These are phyloP conservation scores for Remersonia thermophila DNA, from an alignment of 2,329 filamentous ascomycete species.

Conservation along the genomic window DNA sequence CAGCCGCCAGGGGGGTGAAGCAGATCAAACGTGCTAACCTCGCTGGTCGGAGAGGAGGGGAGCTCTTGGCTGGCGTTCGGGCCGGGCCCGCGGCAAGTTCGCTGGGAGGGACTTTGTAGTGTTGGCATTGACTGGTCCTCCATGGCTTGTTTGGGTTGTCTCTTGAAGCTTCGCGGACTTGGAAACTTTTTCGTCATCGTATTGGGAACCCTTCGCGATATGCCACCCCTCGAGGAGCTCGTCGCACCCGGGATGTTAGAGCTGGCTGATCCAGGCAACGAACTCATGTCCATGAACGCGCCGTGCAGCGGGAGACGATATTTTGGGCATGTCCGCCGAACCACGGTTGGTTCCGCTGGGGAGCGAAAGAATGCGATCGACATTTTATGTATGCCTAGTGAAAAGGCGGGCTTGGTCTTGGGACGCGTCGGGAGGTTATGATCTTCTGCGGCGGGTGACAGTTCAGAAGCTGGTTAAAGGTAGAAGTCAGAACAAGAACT, in stretches of 20 bases:
- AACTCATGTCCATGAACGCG: constrained; percentile 8
- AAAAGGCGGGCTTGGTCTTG: constrained; percentile 8
- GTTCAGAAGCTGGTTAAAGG: constrained; percentile 7
- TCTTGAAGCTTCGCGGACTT: no score
- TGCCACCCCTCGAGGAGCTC: no score
- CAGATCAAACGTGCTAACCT: constrained; percentile 25
- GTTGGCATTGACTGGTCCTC: constrained; percentile 6
- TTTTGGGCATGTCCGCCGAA: constrained; percentile 29
- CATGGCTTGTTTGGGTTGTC: no score
- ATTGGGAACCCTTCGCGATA: no score
- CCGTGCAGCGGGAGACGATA: constrained; percentile 22
- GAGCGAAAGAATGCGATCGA: constrained; percentile 28
- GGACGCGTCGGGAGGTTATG: constrained; percentile 1
- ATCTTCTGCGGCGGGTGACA: constrained; percentile 9
- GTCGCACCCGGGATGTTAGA: constrained; percentile 6
- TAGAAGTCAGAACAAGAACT: no score
- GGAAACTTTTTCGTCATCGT: no score
- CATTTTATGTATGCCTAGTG: constrained; percentile 22
- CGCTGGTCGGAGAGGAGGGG: constrained; percentile 19
- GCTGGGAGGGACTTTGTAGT: neutral
- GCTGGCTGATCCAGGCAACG: constrained; percentile 12
- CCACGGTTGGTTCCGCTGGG: constrained; percentile 29
- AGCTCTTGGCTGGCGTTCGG: constrained; percentile 12
- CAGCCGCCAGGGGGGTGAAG: constrained; percentile 16
- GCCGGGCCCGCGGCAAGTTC: no score